A percentile compares a stretch with the other conserved stretches of the same genome.
phyloP scores from a whole-genome alignment of 352 stramenopile genomes.

The Pilasporangium apinafurcum region DNA sequence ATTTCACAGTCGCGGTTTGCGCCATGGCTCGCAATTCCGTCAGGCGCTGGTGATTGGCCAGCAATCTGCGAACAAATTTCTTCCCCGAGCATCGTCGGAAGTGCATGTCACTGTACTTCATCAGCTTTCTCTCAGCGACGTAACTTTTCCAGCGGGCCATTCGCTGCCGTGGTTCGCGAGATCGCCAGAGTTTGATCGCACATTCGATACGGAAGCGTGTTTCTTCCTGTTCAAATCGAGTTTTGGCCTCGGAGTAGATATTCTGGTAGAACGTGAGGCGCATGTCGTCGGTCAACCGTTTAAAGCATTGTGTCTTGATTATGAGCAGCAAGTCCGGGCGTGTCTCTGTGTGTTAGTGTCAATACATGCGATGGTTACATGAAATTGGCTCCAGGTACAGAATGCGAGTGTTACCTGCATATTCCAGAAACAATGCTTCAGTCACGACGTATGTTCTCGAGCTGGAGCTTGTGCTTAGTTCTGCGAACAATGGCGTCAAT shows the following conservation, averaged over 20 bases:
- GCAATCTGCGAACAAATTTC: slow-evolving; percentile 21
- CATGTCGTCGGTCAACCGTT: slow-evolving; percentile 51
- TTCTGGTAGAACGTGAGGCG: slow-evolving; percentile 43
- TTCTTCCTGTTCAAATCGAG: slow-evolving; percentile 31
- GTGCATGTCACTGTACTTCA: slow-evolving; percentile 18
- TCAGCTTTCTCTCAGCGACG: slow-evolving; percentile 20
- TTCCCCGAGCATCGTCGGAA: slow-evolving; percentile 9
- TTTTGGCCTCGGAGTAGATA: slow-evolving; percentile 31
- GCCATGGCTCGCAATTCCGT: slow-evolving; percentile 20
- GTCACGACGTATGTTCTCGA: slow-evolving; percentile 4
- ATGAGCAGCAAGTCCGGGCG: slow-evolving; percentile 18
- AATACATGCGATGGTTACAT: background rate
- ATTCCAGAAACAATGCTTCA: slow-evolving; percentile 6
- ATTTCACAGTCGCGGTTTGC: slow-evolving; percentile 7
- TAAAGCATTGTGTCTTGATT: slow-evolving; percentile 37
- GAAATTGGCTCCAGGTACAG: background rate
- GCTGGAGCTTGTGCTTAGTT: slow-evolving; percentile 2
- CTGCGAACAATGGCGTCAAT: slow-evolving; percentile 23
- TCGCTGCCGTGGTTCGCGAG: slow-evolving; percentile 32
- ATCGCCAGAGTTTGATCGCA: slow-evolving; percentile 36
- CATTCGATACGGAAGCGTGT: slow-evolving; percentile 13
- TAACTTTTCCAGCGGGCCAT: slow-evolving; percentile 43
- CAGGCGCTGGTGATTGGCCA: slow-evolving; percentile 7
- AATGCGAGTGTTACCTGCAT: slow-evolving; percentile 13
- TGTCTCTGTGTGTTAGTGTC: slow-evolving; percentile 3